These are phyloP conservation scores for Starmera stellimalicola DNA, from an alignment of 1,139 yeast genomes.

Conservation along the genomic window DNA sequence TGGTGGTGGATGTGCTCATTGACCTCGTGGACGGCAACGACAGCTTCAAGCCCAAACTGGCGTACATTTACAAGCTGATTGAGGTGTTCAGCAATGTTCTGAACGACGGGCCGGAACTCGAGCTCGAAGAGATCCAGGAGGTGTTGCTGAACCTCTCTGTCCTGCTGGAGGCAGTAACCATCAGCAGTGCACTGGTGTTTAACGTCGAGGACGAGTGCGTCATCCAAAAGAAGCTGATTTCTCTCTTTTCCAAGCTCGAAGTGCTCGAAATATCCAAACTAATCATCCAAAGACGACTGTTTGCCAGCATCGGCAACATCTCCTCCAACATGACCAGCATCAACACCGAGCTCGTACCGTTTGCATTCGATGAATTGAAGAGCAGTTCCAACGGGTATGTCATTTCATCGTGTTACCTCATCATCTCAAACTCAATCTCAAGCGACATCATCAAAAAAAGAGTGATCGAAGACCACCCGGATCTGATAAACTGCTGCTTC, in stretches of 20 bases:
- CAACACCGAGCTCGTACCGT: too few species aligned
- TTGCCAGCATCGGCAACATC: slow-evolving; percentile 16
- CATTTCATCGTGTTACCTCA: slow-evolving; percentile 13
- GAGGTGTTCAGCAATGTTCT: slow-evolving; percentile 7
- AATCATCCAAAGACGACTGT: slow-evolving; percentile 14
- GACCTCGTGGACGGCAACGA: slow-evolving; percentile 9
- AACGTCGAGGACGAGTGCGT: slow-evolving; percentile 5
- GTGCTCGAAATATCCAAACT: slow-evolving; percentile 11
- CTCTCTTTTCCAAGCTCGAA: slow-evolving; percentile 3
- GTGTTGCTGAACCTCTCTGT: slow-evolving; percentile 8
- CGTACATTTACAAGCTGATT: slow-evolving; percentile 4
- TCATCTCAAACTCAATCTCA: slow-evolving; percentile 19
- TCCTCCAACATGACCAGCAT: slow-evolving; percentile 14
- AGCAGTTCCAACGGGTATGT: slow-evolving; percentile 18
- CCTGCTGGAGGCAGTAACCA: slow-evolving; percentile 12
- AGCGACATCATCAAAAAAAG: slow-evolving; percentile 11
- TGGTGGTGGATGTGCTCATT: slow-evolving; percentile 12
- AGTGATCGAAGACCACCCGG: slow-evolving; percentile 11
- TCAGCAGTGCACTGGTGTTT: neutral
- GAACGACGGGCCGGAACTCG: slow-evolving; percentile 1
- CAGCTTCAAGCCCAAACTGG: slow-evolving; percentile 1
- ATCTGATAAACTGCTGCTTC: slow-evolving; percentile 8
- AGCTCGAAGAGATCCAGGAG: slow-evolving; percentile 16
- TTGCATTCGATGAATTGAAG: too few species aligned
- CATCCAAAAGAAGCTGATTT: slow-evolving; percentile 6